phyloP scores from a whole-genome alignment of 495 filamentous ascomycete genomes.

The Mytilinidion resinicola region DNA sequence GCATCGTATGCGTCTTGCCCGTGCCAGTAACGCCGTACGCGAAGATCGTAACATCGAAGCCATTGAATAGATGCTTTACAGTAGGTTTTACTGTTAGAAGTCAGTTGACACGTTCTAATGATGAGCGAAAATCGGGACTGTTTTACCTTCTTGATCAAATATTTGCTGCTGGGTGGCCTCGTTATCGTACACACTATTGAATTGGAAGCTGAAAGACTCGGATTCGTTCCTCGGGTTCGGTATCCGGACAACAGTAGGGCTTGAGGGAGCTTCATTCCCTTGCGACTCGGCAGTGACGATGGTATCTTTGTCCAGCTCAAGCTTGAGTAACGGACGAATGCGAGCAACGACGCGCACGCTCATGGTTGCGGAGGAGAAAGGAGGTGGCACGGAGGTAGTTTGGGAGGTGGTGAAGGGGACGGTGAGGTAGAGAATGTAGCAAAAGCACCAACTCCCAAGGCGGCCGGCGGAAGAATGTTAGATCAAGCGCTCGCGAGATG shows the following conservation, averaged over 20 bases:
- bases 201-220: slow-evolving; percentile 89
- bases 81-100: slow-evolving; percentile 56
- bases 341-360: slow-evolving; percentile 82
- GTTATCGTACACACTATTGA: slow-evolving; percentile 87
- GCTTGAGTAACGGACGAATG: slow-evolving; percentile 77
- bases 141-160: slow-evolving; percentile 77
- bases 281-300: slow-evolving; percentile 58
- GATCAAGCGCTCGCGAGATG: neutral
- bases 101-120: neutral
- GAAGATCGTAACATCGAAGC: slow-evolving; percentile 89
- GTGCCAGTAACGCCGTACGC: slow-evolving; percentile 95
- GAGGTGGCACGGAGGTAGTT: neutral
- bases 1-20: slow-evolving; percentile 98
- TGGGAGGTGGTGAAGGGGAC: neutral
- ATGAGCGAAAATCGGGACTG: slow-evolving; percentile 8
- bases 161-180: slow-evolving; percentile 73
- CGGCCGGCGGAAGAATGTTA: slow-evolving; percentile 15
- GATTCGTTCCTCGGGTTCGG: slow-evolving; percentile 89
- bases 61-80: slow-evolving; percentile 87
- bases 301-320: slow-evolving; percentile 73
- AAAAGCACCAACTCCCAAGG: neutral
- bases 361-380: slow-evolving; percentile 36
- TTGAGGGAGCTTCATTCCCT: slow-evolving; percentile 44
- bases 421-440: neutral
- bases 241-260: slow-evolving; percentile 69